phyloP scores from a whole-genome alignment of 2,329 filamentous ascomycete species.

The Colletotrichum sublineola region DNA sequence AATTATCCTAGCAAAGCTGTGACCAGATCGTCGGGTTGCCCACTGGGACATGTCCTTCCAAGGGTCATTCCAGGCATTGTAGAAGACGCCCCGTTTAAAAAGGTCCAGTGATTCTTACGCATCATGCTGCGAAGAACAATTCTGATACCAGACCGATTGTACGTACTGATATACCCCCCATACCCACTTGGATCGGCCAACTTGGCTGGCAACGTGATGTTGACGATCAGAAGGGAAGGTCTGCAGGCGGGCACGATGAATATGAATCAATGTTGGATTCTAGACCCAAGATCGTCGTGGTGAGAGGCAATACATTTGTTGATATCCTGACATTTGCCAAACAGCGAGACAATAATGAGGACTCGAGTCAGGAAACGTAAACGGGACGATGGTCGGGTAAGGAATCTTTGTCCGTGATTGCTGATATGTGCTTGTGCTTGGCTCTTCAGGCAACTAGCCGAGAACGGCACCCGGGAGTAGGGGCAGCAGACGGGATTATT shows the following conservation, averaged over 20 bases:
- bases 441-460: constrained; percentile 23
- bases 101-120: constrained; percentile 25
- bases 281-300: constrained; percentile 2
- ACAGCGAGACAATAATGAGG: background rate
- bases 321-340: background rate
- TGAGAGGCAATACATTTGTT: background rate
- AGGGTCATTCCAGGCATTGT: constrained; percentile 16
- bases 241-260: background rate
- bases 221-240: constrained; percentile 3
- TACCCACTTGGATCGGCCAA: constrained; percentile 31
- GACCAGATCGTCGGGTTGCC: constrained; percentile 35
- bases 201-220: constrained; percentile 16
- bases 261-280: constrained; percentile 7
- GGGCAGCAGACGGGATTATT: background rate
- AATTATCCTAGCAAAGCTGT: constrained; percentile 21
- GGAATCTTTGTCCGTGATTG: constrained; percentile 10
- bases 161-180: constrained; percentile 14
- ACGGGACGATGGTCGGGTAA: constrained; percentile 8
- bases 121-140: constrained; percentile 15
- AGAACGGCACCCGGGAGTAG: constrained; percentile 15
- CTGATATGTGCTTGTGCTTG: constrained; percentile 13
- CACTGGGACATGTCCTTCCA: constrained; percentile 11
- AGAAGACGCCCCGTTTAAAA: constrained; percentile 22
- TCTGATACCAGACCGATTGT: constrained; percentile 1
- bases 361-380: background rate